These are phyloP conservation scores for Gamarada debralockiae DNA, from an alignment of 495 filamentous ascomycete genomes.

Conservation along the genomic window DNA sequence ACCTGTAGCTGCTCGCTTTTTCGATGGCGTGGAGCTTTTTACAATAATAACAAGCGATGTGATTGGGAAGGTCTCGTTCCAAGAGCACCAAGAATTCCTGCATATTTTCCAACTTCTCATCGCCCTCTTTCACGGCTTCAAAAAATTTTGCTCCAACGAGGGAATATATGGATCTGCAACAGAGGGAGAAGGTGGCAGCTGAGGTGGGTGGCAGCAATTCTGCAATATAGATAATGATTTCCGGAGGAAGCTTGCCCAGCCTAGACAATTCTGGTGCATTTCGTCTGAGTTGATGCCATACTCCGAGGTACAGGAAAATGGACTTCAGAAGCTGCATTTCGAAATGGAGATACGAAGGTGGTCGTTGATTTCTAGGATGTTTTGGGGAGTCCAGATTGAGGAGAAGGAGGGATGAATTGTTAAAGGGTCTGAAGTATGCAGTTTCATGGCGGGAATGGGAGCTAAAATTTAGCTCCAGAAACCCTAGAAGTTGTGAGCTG, in stretches of 20 bases:
- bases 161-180: slow-evolving; percentile 6
- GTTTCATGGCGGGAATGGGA: too few relatives aligned
- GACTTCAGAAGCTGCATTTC: too few relatives aligned
- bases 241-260: slow-evolving; percentile 36
- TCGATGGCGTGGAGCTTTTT: slow-evolving; percentile 11
- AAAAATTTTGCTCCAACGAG: slow-evolving; percentile 4
- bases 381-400: too few relatives aligned
- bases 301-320: too few relatives aligned
- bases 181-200: slow-evolving; percentile 4
- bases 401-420: too few relatives aligned
- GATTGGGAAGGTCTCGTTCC: slow-evolving; percentile 10
- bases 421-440: too few relatives aligned
- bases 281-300: too few relatives aligned
- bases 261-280: slow-evolving; percentile 31
- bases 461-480: too few relatives aligned
- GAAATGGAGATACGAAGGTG: too few relatives aligned
- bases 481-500: too few relatives aligned
- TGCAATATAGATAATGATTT: slow-evolving; percentile 8
- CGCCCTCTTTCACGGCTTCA: neutral
- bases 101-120: neutral
- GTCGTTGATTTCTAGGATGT: too few relatives aligned
- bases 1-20: slow-evolving; percentile 2
- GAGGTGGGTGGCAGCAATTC: slow-evolving; percentile 7
- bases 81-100: slow-evolving; percentile 8
- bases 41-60: slow-evolving; percentile 11